Evolutionary conservation across 768 basidiomycete species (phyloP), one percentile per base, ranked within the genome.

Genomic region (Suillus clintonianus): DNA sequence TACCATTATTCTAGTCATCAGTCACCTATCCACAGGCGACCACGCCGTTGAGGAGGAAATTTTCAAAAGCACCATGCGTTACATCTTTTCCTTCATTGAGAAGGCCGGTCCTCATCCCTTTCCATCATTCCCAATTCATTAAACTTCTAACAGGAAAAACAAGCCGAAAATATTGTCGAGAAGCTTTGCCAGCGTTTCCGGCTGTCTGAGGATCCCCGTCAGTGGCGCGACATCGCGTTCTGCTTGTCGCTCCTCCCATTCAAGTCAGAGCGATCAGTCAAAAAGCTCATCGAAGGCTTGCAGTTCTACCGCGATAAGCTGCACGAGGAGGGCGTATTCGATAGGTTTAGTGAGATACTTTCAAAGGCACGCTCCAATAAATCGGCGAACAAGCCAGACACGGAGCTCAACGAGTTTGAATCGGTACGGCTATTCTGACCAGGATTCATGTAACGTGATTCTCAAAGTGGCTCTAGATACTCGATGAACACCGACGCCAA

Each of bases 181-280:
- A 99, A 98, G 74, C 87, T 99, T 2, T 99, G 97, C 71, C 95
- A 97, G 71, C 88, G 97, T 9, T 98, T 99, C 88, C 85, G 91
- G 27, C 81, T 94, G 4, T 88, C 91, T 0, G 90, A 92, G 47
- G 94, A 96, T 36, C 86, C 93, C 17, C 86, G 97, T 6, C 97
- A 99, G 73, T 99, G 97, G 97, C 87, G 95, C 27, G 97, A 99
- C 71, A 95, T 99, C 63, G 94, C 96, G 1, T 99, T 89, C 78
- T 99, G 97, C 73, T 80, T 99, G 3, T 95, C 97, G 0, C 78
- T 98, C 2, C 83, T 99, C 17, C 97, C 95, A 0, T 99, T 93
- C 91, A 98, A 98, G 74, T 96, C 95, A 1, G 97, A 99, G 68
- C 86, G 92, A 37, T 97, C 95, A 0, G 87, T 98, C 70, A 98